Evolutionary conservation across 2,329 filamentous ascomycete genomes (phyloP).

Genomic region (Harringtonia aguacate): DNA sequence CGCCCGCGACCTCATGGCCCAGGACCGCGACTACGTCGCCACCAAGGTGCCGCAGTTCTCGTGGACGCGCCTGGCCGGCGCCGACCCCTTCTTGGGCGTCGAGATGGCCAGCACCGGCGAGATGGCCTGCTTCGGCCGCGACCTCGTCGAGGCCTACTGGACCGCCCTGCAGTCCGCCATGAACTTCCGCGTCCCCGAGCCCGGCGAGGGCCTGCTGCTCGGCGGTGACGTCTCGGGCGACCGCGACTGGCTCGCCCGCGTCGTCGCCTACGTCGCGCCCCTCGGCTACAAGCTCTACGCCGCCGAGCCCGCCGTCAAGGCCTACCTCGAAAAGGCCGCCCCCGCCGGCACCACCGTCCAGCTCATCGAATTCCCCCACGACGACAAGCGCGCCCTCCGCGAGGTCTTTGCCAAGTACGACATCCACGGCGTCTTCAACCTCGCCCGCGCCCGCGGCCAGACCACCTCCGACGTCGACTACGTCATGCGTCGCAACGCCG

Average conservation of each 20-base stretch:
- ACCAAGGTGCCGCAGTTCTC: conserved; percentile 99
- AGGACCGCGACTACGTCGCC: conserved; percentile 83
- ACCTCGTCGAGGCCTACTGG: conserved; percentile 97
- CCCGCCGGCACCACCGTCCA: conserved; percentile 64
- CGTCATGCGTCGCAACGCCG: conserved; percentile 95
- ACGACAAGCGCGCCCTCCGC: conserved; percentile 88
- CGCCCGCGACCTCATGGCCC: conserved; percentile 77
- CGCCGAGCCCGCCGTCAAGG: conserved; percentile 70
- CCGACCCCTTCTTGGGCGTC: conserved; percentile 93
- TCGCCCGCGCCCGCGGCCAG: conserved; percentile 74
- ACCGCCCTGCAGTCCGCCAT: conserved; percentile 90
- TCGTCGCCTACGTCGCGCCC: conserved; percentile 79
- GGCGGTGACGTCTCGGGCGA: conserved; percentile 60
- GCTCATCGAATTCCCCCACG: conserved; percentile 92
- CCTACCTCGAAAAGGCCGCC: conserved; percentile 58
- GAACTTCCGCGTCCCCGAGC: conserved; percentile 97
- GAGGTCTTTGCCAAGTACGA: conserved; percentile 97
- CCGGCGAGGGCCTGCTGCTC: conserved; percentile 89
- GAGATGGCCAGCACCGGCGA: conserved; percentile 97
- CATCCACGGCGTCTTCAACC: conserved; percentile 91
- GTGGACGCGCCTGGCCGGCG: conserved; percentile 94
- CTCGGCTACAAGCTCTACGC: conserved; percentile 93
- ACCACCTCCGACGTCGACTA: conserved; percentile 88
- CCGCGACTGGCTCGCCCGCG: conserved; percentile 60
- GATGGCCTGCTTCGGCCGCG: conserved; percentile 96